Evolutionary conservation across 2,329 filamentous ascomycete genomes (phyloP).

Genomic region (Cryphonectria parasitica): DNA sequence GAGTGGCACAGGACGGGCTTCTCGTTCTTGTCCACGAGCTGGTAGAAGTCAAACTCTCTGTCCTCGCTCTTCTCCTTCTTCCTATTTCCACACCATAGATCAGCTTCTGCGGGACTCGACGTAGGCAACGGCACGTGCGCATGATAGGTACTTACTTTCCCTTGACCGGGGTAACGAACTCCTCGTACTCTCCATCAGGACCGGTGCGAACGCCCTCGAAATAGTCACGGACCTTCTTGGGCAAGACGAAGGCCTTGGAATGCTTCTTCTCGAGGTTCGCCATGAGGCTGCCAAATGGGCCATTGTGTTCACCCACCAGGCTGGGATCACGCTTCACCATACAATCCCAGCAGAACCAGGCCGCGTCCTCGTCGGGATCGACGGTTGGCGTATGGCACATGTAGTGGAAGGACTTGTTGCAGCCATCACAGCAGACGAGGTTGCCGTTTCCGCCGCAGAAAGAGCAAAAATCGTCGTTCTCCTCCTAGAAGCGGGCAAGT

Average conservation of each 20-base stretch:
- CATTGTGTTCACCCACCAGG: slow-evolving; percentile 52
- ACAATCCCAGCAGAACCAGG: slow-evolving; percentile 83
- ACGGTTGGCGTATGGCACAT: slow-evolving; percentile 83
- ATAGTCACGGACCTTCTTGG: slow-evolving; percentile 69
- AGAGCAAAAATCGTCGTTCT: slow-evolving; percentile 90
- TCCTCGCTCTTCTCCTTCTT: slow-evolving; percentile 64
- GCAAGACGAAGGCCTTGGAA: slow-evolving; percentile 73
- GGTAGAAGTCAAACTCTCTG: slow-evolving; percentile 68
- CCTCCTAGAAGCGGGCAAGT: slow-evolving; percentile 48
- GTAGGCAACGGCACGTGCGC: not conserved
- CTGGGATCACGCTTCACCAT: slow-evolving; percentile 54
- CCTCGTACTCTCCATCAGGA: slow-evolving; percentile 79
- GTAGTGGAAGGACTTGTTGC: slow-evolving; percentile 87
- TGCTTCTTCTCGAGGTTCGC: slow-evolving; percentile 69
- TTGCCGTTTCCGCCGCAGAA: slow-evolving; percentile 83
- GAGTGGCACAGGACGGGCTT: slow-evolving; percentile 76
- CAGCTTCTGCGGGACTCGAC: slow-evolving; percentile 33
- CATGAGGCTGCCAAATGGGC: slow-evolving; percentile 66
- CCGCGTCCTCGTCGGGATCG: slow-evolving; percentile 57
- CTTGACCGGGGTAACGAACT: slow-evolving; percentile 60
- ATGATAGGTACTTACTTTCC: slow-evolving; percentile 64
- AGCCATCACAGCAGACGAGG: slow-evolving; percentile 92
- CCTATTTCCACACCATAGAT: slow-evolving; percentile 44
- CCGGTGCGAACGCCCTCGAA: slow-evolving; percentile 82
- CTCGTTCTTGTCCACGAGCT: slow-evolving; percentile 71